phyloP scores from a whole-genome alignment of 768 basidiomycete species.

The Tremella mesenterica region DNA sequence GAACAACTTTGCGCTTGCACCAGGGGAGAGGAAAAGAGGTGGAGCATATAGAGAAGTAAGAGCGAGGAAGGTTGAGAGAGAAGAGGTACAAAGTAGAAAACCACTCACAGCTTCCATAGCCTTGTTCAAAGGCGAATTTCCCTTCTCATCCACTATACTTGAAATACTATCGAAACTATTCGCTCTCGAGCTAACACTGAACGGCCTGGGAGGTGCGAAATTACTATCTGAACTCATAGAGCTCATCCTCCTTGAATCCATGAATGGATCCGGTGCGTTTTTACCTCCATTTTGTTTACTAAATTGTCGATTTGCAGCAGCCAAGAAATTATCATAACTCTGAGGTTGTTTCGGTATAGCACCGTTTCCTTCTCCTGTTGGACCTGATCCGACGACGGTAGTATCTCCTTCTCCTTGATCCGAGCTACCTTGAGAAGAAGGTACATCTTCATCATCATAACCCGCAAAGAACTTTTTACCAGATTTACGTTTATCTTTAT shows the following conservation, averaged over 20 bases:
- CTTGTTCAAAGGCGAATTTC: slow-evolving; percentile 77
- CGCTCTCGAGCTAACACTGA: slow-evolving; percentile 68
- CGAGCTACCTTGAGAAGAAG: slow-evolving; percentile 36
- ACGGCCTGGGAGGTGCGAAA: slow-evolving; percentile 59
- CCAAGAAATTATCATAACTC: slow-evolving; percentile 69
- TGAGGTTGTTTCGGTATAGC: slow-evolving; percentile 23
- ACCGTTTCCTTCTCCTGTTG: slow-evolving; percentile 3
- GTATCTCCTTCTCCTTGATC: slow-evolving; percentile 35
- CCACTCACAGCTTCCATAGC: slow-evolving; percentile 69
- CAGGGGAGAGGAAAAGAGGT: too few relatives aligned
- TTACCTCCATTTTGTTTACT: slow-evolving; percentile 63
- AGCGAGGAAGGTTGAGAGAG: too few relatives aligned
- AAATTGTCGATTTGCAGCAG: slow-evolving; percentile 74
- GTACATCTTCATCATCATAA: slow-evolving; percentile 54
- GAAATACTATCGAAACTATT: slow-evolving; percentile 86
- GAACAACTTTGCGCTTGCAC: too few relatives aligned
- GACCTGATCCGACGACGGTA: slow-evolving; percentile 24
- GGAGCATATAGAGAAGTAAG: too few relatives aligned
- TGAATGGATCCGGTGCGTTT: slow-evolving; percentile 73
- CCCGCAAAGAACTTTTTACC: slow-evolving; percentile 47
- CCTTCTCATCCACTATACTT: slow-evolving; percentile 83
- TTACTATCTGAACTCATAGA: slow-evolving; percentile 31
- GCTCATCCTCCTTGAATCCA: slow-evolving; percentile 55
- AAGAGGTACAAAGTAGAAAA: too few relatives aligned
- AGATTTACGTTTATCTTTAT: slow-evolving; percentile 30